Conservation (phyloP, 495 filamentous ascomycete genomes). For the Penicillium waksmanii region DNA sequence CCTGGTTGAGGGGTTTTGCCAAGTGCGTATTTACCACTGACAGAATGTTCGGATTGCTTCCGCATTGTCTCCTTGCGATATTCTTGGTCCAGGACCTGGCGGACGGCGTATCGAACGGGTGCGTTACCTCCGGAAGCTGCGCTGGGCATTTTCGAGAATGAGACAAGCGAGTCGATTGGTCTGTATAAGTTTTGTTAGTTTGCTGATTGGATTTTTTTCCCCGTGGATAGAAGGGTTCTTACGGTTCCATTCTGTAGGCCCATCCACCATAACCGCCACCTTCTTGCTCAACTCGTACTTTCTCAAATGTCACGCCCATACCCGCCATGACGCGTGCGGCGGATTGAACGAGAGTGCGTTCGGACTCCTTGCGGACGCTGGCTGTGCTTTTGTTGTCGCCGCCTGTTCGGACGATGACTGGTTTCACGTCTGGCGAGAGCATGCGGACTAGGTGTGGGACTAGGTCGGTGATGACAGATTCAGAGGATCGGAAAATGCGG, state of each 20-base stretch:
- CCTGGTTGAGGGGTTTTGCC: conserved; percentile 41
- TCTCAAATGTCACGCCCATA: conserved; percentile 80
- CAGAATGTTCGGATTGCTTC: conserved; percentile 61
- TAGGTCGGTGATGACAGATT: conserved; percentile 77
- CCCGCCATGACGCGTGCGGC: conserved; percentile 80
- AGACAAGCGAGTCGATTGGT: conserved; percentile 68
- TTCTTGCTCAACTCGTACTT: conserved; percentile 74
- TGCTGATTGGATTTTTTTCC: conserved; percentile 24
- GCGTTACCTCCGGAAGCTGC: conserved; percentile 48
- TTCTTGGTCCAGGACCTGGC: conserved; percentile 91
- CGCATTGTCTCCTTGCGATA: conserved; percentile 68
- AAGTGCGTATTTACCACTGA: conserved; percentile 33
- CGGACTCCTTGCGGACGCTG: conserved; percentile 81
- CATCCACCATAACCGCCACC: conserved; percentile 61
- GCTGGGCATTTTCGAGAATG: conserved; percentile 44
- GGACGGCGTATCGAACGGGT: conserved; percentile 83
- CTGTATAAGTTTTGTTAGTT: conserved; percentile 37
- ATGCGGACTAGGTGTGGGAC: conserved; percentile 81
- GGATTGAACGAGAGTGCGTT: conserved; percentile 76
- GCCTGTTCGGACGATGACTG: conserved; percentile 81
- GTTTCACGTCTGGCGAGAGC: conserved; percentile 86
- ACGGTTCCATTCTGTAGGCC: conserved; percentile 96
- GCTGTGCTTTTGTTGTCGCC: conserved; percentile 69
- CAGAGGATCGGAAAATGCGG: conserved; percentile 74
- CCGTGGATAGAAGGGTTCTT: conserved; percentile 40